Evolutionary conservation across 2,329 filamentous ascomycete genomes (phyloP).

Genomic region (Ophiocordyceps camponoti-saundersi): DNA sequence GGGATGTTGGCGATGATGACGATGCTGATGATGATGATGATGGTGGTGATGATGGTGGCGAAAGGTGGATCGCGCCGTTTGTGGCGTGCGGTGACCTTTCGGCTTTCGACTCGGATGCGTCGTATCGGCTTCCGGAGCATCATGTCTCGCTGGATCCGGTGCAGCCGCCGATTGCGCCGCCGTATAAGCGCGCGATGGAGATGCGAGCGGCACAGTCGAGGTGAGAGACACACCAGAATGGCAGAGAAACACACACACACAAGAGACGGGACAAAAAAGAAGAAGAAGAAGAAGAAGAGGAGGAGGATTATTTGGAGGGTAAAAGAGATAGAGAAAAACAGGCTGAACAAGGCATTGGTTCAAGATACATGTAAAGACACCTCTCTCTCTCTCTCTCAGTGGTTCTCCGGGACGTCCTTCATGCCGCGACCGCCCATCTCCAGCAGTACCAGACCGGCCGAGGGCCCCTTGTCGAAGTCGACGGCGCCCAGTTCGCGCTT

Average conservation of each 20-base stretch:
- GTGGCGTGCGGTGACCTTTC: conserved; percentile 94
- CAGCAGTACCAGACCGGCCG: conserved; percentile 20
- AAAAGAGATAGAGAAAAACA: neutral
- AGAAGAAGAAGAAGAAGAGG: too few relatives aligned
- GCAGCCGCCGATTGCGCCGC: conserved; percentile 88
- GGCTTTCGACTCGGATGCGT: conserved; percentile 88
- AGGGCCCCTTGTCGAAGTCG: conserved; percentile 24
- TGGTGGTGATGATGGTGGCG: conserved; percentile 8
- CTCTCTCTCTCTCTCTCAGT: too few relatives aligned
- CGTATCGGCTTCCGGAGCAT: conserved; percentile 75
- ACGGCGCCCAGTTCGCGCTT: conserved; percentile 26
- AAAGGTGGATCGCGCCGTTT: conserved; percentile 86
- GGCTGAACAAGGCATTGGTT: too few relatives aligned
- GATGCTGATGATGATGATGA: conserved; percentile 10
- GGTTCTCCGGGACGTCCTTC: conserved; percentile 12
- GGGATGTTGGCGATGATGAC: conserved; percentile 3
- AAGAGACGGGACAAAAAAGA: too few relatives aligned
- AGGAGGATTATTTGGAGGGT: too few relatives aligned
- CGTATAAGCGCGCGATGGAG: conserved; percentile 83
- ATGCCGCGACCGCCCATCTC: conserved; percentile 21
- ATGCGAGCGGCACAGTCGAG: conserved; percentile 26
- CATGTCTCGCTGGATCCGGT: conserved; percentile 80
- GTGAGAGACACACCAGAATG: neutral
- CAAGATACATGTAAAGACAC: too few relatives aligned
- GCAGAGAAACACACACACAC: neutral